phyloP scores from a whole-genome alignment of 208 protist species.

The Acanthamoeba royreba region DNA sequence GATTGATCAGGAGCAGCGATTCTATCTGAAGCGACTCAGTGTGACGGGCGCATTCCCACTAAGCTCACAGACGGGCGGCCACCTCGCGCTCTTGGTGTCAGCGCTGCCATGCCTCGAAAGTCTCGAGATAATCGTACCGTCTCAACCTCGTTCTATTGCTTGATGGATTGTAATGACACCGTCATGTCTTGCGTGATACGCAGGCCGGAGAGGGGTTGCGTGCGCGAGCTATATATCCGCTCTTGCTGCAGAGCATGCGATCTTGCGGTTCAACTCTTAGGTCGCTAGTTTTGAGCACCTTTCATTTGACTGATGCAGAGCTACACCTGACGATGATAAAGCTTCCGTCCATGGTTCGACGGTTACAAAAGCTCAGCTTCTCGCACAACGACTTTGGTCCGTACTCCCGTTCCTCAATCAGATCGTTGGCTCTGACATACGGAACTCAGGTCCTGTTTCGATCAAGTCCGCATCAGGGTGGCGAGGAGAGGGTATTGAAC shows the following conservation, averaged over 20 bases:
- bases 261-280: not conserved
- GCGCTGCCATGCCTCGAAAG: not conserved
- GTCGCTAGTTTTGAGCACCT: not conserved
- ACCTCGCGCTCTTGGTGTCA: not conserved
- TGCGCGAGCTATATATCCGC: not conserved
- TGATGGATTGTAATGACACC: not conserved
- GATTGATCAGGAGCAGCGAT: not conserved
- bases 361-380: not conserved
- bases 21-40: not conserved
- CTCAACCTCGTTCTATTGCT: not conserved
- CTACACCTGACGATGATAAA: constrained; percentile 25
- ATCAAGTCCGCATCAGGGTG: not conserved
- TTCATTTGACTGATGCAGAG: not conserved
- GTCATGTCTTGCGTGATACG: not conserved
- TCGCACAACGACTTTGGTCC: constrained; percentile 4
- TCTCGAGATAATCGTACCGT: not conserved
- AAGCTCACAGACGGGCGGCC: not conserved
- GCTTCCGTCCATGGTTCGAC: not conserved
- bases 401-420: not conserved
- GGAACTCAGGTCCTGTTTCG: not conserved
- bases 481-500: not conserved
- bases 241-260: not conserved
- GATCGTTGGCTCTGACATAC: not conserved
- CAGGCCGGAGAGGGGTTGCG: not conserved
- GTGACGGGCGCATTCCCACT: not conserved